These are phyloP conservation scores for Tylopilus sp. DNA, from an alignment of 768 basidiomycete species.

Conservation along the genomic window DNA sequence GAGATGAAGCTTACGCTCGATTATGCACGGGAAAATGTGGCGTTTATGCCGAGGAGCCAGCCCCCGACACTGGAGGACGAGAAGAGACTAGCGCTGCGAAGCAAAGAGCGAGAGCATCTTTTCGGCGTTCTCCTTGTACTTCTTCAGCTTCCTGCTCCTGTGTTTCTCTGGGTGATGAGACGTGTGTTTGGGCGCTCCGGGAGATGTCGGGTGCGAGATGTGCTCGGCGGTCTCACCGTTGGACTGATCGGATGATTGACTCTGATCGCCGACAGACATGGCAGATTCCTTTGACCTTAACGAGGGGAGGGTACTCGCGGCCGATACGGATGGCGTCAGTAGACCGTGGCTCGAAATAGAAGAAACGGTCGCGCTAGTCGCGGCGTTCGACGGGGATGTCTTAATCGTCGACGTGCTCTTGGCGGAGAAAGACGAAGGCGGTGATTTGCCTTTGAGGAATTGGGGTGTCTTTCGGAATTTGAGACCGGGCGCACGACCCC, in stretches of 20 bases:
- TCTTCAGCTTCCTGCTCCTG: conserved; percentile 76
- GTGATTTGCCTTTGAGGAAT: conserved; percentile 73
- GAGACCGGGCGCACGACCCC: conserved; percentile 66
- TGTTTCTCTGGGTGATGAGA: conserved; percentile 45
- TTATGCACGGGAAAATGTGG: conserved; percentile 1
- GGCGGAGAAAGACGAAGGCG: conserved; percentile 38
- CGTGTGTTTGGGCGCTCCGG: conserved; percentile 29
- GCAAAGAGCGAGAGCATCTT: conserved; percentile 82
- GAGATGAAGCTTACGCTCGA: conserved; percentile 21
- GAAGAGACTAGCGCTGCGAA: conserved; percentile 52
- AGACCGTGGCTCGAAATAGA: conserved; percentile 46
- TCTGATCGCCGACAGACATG: conserved; percentile 65
- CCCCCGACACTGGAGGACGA: conserved; percentile 12
- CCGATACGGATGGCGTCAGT: conserved; percentile 63
- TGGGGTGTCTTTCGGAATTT: conserved; percentile 73
- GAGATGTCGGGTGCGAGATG: conserved; percentile 23
- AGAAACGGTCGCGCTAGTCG: conserved; percentile 31
- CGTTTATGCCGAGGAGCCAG: conserved; percentile 23
- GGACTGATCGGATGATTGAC: conserved; percentile 70
- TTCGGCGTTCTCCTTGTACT: conserved; percentile 85
- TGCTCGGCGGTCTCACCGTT: conserved; percentile 44
- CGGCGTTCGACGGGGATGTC: conserved; percentile 44
- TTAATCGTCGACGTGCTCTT: conserved; percentile 32
- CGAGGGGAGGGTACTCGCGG: conserved; percentile 46
- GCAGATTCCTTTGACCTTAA: conserved; percentile 81